These are phyloP conservation scores for Cymodocea nodosa DNA, from an alignment of 116 monocot species.

Conservation along the genomic window DNA sequence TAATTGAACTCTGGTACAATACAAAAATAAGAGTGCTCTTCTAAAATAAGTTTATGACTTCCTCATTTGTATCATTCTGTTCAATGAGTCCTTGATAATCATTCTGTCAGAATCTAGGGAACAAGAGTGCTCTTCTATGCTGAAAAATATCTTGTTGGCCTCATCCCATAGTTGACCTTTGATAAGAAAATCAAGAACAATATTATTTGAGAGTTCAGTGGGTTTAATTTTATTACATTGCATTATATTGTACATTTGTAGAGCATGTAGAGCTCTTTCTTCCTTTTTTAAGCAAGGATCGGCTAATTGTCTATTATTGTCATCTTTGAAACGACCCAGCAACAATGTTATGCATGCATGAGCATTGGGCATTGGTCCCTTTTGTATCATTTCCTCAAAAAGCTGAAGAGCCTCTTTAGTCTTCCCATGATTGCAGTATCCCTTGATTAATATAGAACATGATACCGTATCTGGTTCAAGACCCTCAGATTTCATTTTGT, in stretches of 20 bases:
- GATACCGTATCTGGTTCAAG: not conserved
- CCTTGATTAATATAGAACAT: slow-evolving; percentile 14
- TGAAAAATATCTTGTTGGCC: not conserved
- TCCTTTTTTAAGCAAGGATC: too few species aligned
- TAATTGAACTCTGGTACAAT: too few species aligned
- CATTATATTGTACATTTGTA: slow-evolving; percentile 3
- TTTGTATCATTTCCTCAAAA: slow-evolving; percentile 10
- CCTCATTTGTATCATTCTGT: not conserved
- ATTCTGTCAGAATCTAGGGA: not conserved
- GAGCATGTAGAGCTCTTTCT: not conserved
- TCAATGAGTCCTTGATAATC: not conserved
- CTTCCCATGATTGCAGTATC: slow-evolving; percentile 5
- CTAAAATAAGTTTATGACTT: too few species aligned
- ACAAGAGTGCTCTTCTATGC: not conserved
- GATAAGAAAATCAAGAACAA: slow-evolving; percentile 5
- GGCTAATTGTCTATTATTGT: too few species aligned
- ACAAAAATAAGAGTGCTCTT: too few species aligned
- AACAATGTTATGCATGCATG: slow-evolving; percentile 11
- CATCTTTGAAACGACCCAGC: slow-evolving; percentile 1
- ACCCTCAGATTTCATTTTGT: slow-evolving; percentile 9
- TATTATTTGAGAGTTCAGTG: not conserved
- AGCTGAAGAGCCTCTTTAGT: slow-evolving; percentile 14
- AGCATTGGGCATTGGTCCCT: slow-evolving; percentile 18
- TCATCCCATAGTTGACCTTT: not conserved
- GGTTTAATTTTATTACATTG: not conserved